Evolutionary conservation across 208 protist genomes (phyloP), one percentile per base, ranked within the genome.

Genomic region (Herpetomonas samuelpessoai): DNA sequence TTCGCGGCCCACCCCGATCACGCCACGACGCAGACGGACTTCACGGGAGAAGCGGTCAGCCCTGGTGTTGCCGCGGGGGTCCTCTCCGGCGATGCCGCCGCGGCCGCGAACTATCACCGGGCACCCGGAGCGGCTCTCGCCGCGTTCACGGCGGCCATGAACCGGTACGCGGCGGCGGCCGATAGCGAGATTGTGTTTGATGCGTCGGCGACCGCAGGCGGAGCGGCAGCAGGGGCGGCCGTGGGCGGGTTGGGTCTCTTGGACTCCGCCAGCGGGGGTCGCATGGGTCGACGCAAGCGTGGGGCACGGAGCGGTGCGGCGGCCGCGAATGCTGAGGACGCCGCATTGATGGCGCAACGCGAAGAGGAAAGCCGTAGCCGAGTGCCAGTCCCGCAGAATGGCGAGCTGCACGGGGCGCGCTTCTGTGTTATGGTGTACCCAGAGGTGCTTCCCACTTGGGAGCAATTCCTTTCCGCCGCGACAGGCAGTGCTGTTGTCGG

Each of bases 341-440:
- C 25, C 22, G 21, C 7, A 9, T 7, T 6, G 22, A 57, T n/a
- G 6, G 39, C 25, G 30, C 2, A 18, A 35, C 12, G 31, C 22
- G 29, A 4, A 14, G 30, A n/a, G 19, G 56, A 14, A 3, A 46
- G 14, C 62, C 26, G 28, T 39, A 16, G 25, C 39, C 1, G 45
- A n/a, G 41, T 31, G 19, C 1, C 53, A 9, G 69, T 75, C 21
- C 71, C 75, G 21, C 71, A 66, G 7, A 51, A 67, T 46, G 84
- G 78, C 2, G 84, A 91, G 72, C 62, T 86, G 31, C 63, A 51
- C 1, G 81, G 80, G 25, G 56, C 68, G 31, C 80, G 81, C 10
- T 86, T 91, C 59, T 35, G 62, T 48, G 52, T 64, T 29, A 80
- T 86, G 67, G 71, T 79, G 38, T 74, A 74, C 53, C 78, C 78